Evolutionary conservation across 2,329 filamentous ascomycete genomes (phyloP), one percentile per base, ranked within the genome.

Genomic region (Colletotrichum navitas): DNA sequence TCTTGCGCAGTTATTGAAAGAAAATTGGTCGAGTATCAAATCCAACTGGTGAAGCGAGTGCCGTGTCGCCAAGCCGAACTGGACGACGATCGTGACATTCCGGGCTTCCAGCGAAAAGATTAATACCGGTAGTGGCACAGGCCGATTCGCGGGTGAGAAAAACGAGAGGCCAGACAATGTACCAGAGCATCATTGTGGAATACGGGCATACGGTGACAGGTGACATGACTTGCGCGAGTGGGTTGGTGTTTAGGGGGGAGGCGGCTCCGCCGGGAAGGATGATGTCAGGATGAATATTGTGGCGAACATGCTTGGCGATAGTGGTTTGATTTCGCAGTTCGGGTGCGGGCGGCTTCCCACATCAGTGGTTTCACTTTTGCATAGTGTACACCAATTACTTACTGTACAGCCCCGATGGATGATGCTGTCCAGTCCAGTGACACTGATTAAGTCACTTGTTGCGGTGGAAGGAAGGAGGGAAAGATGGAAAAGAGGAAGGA

Each of bases 241-340:
- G 18, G 51, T n/a, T n/a, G 52, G 29, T 34, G 6, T 5, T n/a
- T n/a, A 34, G 59, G 59, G 49, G 64, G 59, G 52, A 29, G 29
- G 29, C 29, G 29, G 29, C 65, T 71, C 65, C 65, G 59, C 41
- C 21, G 34, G 41, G 5, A 5, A 68, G 68, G 68, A 71, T 71
- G 68, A 71, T 68, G 68, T 71, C 68, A 71, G 68, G 41, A 59
- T 71, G 68, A 68, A 68, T 26, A 45, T 54, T 55, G 68, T 71
- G 59, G 68, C 68, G 43, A 71, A 55, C 49, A 29, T 26, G 34
- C 5, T 16, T 11, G n/a, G n/a, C n/a, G n/a, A n/a, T 29, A 29
- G 26, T 26, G 14, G 21, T 26, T 8, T 12, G 5, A 16, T 5
- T 6, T 43, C 5, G 10, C 10, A 6, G 34, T 29, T 11, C 14